These are phyloP conservation scores for Babesia gibsoni DNA, from an alignment of 169 alveolate species.

Conservation along the genomic window DNA sequence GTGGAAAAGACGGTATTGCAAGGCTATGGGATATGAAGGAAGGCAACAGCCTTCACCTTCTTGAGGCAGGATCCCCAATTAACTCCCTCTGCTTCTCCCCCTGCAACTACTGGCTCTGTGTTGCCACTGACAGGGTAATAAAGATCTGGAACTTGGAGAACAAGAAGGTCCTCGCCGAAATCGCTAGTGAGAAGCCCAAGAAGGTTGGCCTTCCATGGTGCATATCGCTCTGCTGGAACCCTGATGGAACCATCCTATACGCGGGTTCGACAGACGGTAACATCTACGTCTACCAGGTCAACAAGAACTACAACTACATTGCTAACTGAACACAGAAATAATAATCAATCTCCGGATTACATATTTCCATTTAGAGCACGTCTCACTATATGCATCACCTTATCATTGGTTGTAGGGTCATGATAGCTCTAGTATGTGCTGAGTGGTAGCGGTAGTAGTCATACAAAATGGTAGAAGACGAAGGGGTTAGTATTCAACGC, in stretches of 20 bases:
- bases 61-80: conserved; percentile 91
- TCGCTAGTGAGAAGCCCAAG: conserved; percentile 83
- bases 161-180: conserved; percentile 88
- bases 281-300: conserved; percentile 87
- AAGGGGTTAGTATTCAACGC: conserved; percentile 21
- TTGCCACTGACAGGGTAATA: conserved; percentile 92
- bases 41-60: conserved; percentile 91
- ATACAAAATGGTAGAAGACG: conserved; percentile 47
- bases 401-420: too few species aligned
- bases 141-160: conserved; percentile 93
- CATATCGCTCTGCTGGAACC: conserved; percentile 91
- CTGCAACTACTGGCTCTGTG: conserved; percentile 93
- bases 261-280: conserved; percentile 91
- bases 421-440: background rate
- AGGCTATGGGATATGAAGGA: conserved; percentile 94
- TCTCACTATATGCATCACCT: too few species aligned
- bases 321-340: conserved; percentile 31
- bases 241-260: conserved; percentile 89
- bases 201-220: conserved; percentile 93
- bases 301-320: conserved; percentile 58
- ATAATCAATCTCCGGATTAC: background rate
- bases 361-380: too few species aligned
- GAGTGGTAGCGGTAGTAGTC: background rate
- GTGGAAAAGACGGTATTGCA: conserved; percentile 97
- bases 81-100: conserved; percentile 94